These are phyloP conservation scores for Schizochytrium sp. DNA, from an alignment of 108 stramenopile genomes.

Conservation along the genomic window DNA sequence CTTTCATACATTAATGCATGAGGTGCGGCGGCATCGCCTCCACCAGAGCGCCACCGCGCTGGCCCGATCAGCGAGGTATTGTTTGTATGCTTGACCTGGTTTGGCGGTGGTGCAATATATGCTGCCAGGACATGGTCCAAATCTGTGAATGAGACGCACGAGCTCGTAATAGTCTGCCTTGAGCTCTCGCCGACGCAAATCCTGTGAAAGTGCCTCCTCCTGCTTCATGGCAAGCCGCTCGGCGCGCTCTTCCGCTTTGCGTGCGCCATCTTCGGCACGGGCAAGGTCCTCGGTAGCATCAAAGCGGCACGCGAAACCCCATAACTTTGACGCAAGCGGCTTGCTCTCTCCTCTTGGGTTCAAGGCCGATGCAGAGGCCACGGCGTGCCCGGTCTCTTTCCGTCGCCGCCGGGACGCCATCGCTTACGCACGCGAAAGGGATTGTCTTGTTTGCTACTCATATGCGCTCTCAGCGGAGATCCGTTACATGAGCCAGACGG, in stretches of 20 bases:
- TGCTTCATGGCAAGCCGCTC: not conserved
- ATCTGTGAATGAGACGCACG: not conserved
- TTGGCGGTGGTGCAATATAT: not conserved
- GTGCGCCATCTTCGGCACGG: not conserved
- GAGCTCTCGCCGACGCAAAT: not conserved
- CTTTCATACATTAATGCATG: not conserved
- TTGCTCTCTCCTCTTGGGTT: not conserved
- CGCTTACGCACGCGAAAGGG: too few species aligned
- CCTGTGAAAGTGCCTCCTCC: not conserved
- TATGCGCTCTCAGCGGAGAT: too few species aligned
- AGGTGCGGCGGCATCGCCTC: not conserved
- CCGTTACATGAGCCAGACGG: too few species aligned
- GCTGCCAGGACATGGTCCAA: not conserved
- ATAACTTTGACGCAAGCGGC: not conserved
- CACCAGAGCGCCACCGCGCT: not conserved
- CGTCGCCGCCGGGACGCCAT: not conserved
- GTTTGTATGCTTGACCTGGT: not conserved
- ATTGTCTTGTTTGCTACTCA: too few species aligned
- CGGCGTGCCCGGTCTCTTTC: not conserved
- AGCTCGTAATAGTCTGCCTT: constrained; percentile 2
- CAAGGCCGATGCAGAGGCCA: not conserved
- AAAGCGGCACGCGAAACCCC: not conserved
- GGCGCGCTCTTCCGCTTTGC: not conserved
- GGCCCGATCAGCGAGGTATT: not conserved
- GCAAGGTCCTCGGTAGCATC: not conserved